Evolutionary conservation across 768 basidiomycete species (phyloP).

Genomic region (Tephrocybe sp.): DNA sequence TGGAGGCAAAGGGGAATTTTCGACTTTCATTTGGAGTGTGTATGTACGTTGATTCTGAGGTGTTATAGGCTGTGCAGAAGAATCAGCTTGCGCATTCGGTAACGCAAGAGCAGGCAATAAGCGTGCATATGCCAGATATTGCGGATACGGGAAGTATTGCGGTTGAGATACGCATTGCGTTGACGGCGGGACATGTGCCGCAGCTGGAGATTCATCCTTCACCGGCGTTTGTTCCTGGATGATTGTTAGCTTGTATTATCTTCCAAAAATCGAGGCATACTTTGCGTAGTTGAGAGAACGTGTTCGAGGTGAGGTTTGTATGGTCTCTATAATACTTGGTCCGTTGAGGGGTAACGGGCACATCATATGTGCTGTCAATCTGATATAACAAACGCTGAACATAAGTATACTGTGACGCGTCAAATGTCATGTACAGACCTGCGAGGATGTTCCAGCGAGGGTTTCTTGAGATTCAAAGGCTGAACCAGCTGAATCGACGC

Average conservation of each 20-base stretch:
- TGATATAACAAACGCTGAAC: slow-evolving; percentile 8
- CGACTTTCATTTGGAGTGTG: slow-evolving; percentile 26
- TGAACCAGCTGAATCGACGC: slow-evolving; percentile 49
- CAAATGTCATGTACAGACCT: slow-evolving; percentile 43
- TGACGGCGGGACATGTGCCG: slow-evolving; percentile 33
- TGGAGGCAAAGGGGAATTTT: slow-evolving; percentile 52
- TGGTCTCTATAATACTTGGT: slow-evolving; percentile 63
- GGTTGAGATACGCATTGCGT: slow-evolving; percentile 24
- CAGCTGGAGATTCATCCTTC: slow-evolving; percentile 47
- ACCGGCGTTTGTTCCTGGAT: slow-evolving; percentile 25
- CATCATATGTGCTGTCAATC: slow-evolving; percentile 17
- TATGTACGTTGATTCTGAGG: slow-evolving; percentile 46
- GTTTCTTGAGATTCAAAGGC: slow-evolving; percentile 30
- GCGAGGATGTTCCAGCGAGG: slow-evolving; percentile 24
- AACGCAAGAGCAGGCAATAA: slow-evolving; percentile 29
- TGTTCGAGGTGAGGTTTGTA: slow-evolving; percentile 32
- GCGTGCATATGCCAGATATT: slow-evolving; percentile 31
- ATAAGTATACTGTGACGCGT: slow-evolving; percentile 24
- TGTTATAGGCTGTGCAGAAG: slow-evolving; percentile 45
- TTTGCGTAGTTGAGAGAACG: slow-evolving; percentile 24
- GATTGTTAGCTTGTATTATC: slow-evolving; percentile 11
- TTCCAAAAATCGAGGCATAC: slow-evolving; percentile 21
- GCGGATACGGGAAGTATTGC: slow-evolving; percentile 38
- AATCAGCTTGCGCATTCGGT: slow-evolving; percentile 28
- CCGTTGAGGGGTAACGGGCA: slow-evolving; percentile 59